Base-by-base conservation (phyloP, 345 rosid genomes). In the Toxicodendron radicans region DNA sequence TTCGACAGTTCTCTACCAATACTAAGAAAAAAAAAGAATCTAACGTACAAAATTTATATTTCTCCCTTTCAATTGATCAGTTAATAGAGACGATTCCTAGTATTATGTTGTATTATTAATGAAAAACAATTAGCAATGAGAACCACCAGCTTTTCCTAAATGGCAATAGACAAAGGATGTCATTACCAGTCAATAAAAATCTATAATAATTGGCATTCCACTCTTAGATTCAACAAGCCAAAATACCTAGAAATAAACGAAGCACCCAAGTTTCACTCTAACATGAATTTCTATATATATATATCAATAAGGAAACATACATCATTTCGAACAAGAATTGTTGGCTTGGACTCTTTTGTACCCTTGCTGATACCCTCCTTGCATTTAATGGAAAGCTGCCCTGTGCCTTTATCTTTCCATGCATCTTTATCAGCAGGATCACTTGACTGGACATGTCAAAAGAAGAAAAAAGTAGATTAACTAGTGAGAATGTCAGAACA, bases 391-490 rank as follows among this genome's bases (percentile, higher is more conserved):
- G 78, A 83, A 76, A 95, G 99, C 79, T 85, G 90, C 58, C 99
- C 99, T 12, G 92, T 80, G 76, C 99, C 99, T 86, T 84, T 91
- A 77, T 95, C 99, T 81, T 91, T 95, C 99, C 99, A 95, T 5
- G 94, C 43, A 71, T 88, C 92, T 86, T 86, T 89, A 77, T 88
- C 98, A n/a, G 81, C 78, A 46, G 89, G 87, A 81, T 95, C 95
- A 72, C 73, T 88, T 75, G 97, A 84, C 98, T 93, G 85, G 66
- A 74, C 74, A 85, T 10, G 71, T 35, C 32, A 78, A 58, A 53
- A 73, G 33, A 46, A 21, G 64, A 71, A 59, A 17, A 43, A 54
- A 68, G 57, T 56, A 58, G 33, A 30, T 27, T 46, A 1, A 9
- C 41, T 16, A 18, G 23, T 38, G 5, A 68, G 30, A 80, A 52